Evolutionary conservation across 768 basidiomycete species (phyloP), one percentile per base, ranked within the genome.

Genomic region (Leccinum aurantiacum): DNA sequence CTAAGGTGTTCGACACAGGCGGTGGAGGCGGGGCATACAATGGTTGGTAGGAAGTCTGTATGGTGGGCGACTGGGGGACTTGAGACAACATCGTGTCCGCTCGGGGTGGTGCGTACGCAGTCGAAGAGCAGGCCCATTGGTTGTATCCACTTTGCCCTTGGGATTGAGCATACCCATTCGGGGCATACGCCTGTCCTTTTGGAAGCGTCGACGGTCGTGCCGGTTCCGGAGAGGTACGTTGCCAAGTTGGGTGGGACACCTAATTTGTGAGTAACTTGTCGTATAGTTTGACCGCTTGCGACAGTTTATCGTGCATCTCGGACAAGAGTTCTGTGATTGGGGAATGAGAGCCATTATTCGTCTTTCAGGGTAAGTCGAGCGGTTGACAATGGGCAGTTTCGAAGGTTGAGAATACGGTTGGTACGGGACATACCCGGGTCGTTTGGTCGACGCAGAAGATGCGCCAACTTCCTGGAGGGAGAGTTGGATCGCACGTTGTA

Each of bases 291-390:
- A 98, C 93, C 0, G 93, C 94, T 71, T 96, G 86, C 1, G 93
- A 91, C 10, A 99, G 75, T 74, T 98, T 96, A 51, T 90, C 89
- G 67, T 98, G 91, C 94, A 98, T 98, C 53, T 98, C 95, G 7
- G 86, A 79, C 37, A 99, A 78, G 70, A 95, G 80, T 73, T 95
- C 95, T 94, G 22, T n/a, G n/a, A n/a, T n/a, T 6, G 37, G 44
- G 31, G 17, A 38, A 53, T 22, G 15, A 51, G 15, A 25, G 1
- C 6, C 14, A 44, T 4, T 19, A 48, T 59, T 52, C 61, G 65
- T 54, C 60, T 58, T 13, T 66, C 62, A 15, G 81, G 82, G 54
- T 80, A 81, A 57, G 71, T 75, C 50, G 79, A 77, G 67, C 85
- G 85, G 58, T 88, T 83, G 47, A 90, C 78, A 15, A 74, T 53